Percentiles rank a stretch among this genome's conserved stretches.
These are phyloP conservation scores for Funneliformis caledonium DNA, from an alignment of 371 early-diverging fungal genomes.

Conservation along the genomic window DNA sequence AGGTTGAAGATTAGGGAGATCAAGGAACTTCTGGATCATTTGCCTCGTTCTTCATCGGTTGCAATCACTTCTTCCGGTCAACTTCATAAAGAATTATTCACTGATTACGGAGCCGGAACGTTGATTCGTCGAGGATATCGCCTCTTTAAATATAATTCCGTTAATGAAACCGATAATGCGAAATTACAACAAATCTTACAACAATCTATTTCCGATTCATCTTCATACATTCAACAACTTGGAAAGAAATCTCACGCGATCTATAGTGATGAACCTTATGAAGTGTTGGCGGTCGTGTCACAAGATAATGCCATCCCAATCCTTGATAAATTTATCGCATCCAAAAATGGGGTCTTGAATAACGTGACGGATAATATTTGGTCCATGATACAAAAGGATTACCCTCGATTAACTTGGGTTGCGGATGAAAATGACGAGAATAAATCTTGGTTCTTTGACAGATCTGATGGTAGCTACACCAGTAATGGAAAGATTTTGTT, in stretches of 20 bases:
- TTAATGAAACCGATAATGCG: conserved; percentile 77
- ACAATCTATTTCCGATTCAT: conserved; percentile 50
- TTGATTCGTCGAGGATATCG: conserved; percentile 93
- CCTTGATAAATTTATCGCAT: conserved; percentile 82
- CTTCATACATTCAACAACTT: conserved; percentile 66
- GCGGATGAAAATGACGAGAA: conserved; percentile 62
- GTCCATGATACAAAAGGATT: conserved; percentile 77
- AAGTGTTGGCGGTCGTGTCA: conserved; percentile 83
- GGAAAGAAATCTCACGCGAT: conserved; percentile 58
- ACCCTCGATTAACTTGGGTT: conserved; percentile 73
- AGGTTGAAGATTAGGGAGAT: conserved; percentile 95
- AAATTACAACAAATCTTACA: conserved; percentile 83
- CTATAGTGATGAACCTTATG: conserved; percentile 86
- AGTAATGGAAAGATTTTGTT: conserved; percentile 77
- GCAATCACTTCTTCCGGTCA: conserved; percentile 96
- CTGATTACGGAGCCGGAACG: conserved; percentile 95
- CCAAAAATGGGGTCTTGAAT: conserved; percentile 78
- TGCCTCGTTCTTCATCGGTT: conserved; percentile 94
- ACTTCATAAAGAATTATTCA: conserved; percentile 95
- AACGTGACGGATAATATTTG: conserved; percentile 92
- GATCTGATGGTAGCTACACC: conserved; percentile 86
- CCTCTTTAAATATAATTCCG: conserved; percentile 69
- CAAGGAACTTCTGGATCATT: conserved; percentile 91
- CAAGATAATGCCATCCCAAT: conserved; percentile 57
- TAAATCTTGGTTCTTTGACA: conserved; percentile 90